Conservation (phyloP, 1,284 basidiomycete genomes). For the Mycena citricolor region DNA sequence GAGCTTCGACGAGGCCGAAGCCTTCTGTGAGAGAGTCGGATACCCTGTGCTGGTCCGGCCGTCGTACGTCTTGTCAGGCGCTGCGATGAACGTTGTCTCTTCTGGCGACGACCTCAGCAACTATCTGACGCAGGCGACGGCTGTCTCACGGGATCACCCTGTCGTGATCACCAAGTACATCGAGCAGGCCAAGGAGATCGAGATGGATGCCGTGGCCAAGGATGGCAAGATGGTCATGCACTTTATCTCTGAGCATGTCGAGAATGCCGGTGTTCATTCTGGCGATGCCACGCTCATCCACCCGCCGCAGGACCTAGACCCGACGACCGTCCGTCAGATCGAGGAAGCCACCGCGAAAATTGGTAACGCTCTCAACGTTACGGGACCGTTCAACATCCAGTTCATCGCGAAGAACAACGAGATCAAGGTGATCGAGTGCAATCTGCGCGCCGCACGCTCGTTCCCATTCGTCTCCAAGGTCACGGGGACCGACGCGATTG, state of each 20-base stretch:
- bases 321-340: constrained; percentile 93
- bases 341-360: constrained; percentile 98
- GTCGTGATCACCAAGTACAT: constrained; percentile 99
- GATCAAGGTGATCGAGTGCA: constrained; percentile 99
- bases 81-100: constrained; percentile 99
- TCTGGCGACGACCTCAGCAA: constrained; percentile 88
- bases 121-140: constrained; percentile 95
- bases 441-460: constrained; percentile 94
- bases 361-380: constrained; percentile 96
- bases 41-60: constrained; percentile 97
- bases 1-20: constrained; percentile 83
- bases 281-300: constrained; percentile 98
- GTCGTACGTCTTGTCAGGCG: constrained; percentile 97
- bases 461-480: constrained; percentile 99
- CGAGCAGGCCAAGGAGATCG: constrained; percentile 99
- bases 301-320: constrained; percentile 97
- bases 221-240: constrained; percentile 99
- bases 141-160: constrained; percentile 95
- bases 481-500: constrained; percentile 95
- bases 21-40: constrained; percentile 88
- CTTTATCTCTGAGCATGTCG: constrained; percentile 99
- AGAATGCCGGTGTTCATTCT: constrained; percentile 97
- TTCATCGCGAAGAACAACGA: constrained; percentile 99
- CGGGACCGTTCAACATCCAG: constrained; percentile 99
- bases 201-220: constrained; percentile 98